These are phyloP conservation scores for Tetragonia tetragonoides DNA, from an alignment of 148 eudicot species.

Conservation along the genomic window DNA sequence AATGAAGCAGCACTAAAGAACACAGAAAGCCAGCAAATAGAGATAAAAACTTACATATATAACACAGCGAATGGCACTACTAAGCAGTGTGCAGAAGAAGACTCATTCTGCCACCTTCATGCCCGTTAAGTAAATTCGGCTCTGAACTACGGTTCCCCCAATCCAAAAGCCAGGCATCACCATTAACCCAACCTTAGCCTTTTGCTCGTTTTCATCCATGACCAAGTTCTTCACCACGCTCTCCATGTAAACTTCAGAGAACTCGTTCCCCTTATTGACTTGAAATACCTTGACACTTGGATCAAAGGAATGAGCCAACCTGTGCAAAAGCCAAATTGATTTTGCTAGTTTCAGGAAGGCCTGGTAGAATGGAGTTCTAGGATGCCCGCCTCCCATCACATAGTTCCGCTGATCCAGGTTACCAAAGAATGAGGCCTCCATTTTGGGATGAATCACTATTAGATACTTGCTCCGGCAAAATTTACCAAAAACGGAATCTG, in stretches of 20 bases:
- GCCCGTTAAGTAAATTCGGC: constrained; percentile 72
- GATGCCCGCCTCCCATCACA: constrained; percentile 89
- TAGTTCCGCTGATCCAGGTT: constrained; percentile 88
- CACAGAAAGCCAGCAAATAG: constrained; percentile 11
- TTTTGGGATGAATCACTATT: constrained; percentile 71
- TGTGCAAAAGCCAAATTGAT: constrained; percentile 85
- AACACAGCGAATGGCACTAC: not conserved
- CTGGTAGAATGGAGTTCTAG: constrained; percentile 88
- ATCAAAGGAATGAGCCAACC: constrained; percentile 81
- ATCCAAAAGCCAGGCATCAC: constrained; percentile 97
- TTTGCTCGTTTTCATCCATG: constrained; percentile 49
- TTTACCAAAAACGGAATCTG: constrained; percentile 79
- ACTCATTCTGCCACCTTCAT: constrained; percentile 62
- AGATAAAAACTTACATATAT: constrained; percentile 16
- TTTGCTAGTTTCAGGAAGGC: constrained; percentile 91
- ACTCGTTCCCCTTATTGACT: constrained; percentile 69
- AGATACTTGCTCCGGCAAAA: constrained; percentile 83
- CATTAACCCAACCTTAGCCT: constrained; percentile 83
- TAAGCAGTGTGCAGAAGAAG: not conserved
- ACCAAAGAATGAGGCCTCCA: constrained; percentile 93
- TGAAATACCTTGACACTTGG: constrained; percentile 79
- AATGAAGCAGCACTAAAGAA: constrained; percentile 9
- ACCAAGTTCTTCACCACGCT: constrained; percentile 57
- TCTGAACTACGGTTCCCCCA: constrained; percentile 73
- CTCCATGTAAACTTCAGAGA: constrained; percentile 92